These are phyloP conservation scores for Trametes punicea DNA, from an alignment of 768 basidiomycete genomes.

Conservation along the genomic window DNA sequence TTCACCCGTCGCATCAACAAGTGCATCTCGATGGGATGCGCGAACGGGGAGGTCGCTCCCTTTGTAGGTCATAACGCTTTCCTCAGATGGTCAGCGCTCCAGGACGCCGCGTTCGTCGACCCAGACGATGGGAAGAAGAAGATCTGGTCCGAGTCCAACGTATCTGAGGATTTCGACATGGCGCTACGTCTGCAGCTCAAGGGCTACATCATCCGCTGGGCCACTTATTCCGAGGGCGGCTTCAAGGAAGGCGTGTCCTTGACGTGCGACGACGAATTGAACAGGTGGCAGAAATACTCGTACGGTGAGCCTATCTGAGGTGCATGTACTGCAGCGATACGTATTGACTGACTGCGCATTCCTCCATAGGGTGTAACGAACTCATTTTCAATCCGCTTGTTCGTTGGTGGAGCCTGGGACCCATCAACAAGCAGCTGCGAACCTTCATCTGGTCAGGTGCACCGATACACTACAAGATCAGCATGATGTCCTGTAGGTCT, in stretches of 20 bases:
- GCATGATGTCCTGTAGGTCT: slow-evolving; percentile 70
- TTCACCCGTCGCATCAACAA: slow-evolving; percentile 88
- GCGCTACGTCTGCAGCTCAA: slow-evolving; percentile 59
- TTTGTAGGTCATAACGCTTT: slow-evolving; percentile 91
- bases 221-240: slow-evolving; percentile 77
- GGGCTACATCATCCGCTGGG: slow-evolving; percentile 80
- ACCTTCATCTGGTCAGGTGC: slow-evolving; percentile 73
- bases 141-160: slow-evolving; percentile 82
- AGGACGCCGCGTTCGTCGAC: slow-evolving; percentile 80
- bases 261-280: slow-evolving; percentile 87
- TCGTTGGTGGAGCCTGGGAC: slow-evolving; percentile 74
- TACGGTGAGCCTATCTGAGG: slow-evolving; percentile 45
- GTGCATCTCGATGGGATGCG: slow-evolving; percentile 73
- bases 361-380: slow-evolving; percentile 59
- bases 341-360: background rate
- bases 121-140: slow-evolving; percentile 58
- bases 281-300: slow-evolving; percentile 88
- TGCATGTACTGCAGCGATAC: background rate
- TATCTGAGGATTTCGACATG: slow-evolving; percentile 84
- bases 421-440: slow-evolving; percentile 79
- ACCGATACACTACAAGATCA: slow-evolving; percentile 81
- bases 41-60: slow-evolving; percentile 79
- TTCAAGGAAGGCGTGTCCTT: slow-evolving; percentile 95
- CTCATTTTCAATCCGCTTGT: slow-evolving; percentile 83
- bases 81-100: slow-evolving; percentile 86